phyloP scores from a whole-genome alignment of 1,139 yeast species.

The Neolecta irregularis region DNA sequence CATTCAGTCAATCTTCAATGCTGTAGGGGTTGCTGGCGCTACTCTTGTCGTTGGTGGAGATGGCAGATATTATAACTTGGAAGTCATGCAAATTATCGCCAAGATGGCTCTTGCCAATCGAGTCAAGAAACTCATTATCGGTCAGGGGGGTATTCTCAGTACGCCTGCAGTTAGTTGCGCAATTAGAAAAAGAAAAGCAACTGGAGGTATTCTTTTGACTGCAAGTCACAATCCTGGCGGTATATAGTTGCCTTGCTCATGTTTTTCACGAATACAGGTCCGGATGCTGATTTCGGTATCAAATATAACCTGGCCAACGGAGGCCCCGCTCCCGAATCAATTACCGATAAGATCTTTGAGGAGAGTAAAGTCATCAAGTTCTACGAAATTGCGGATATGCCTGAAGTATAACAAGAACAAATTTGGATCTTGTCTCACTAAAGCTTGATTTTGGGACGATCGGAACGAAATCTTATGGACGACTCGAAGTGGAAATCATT shows the following conservation, averaged over 20 bases:
- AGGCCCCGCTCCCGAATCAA: slow-evolving; percentile 97
- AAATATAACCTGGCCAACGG: slow-evolving; percentile 91
- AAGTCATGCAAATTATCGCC: slow-evolving; percentile 66
- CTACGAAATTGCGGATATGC: slow-evolving; percentile 38
- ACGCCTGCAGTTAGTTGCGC: slow-evolving; percentile 95
- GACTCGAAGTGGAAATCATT: slow-evolving; percentile 58
- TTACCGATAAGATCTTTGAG: slow-evolving; percentile 74
- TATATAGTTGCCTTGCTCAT: neutral
- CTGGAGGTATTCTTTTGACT: slow-evolving; percentile 92
- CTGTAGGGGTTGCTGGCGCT: slow-evolving; percentile 63
- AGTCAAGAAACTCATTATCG: slow-evolving; percentile 54
- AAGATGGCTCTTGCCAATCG: slow-evolving; percentile 85
- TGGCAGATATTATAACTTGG: slow-evolving; percentile 81
- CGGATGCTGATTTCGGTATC: slow-evolving; percentile 81
- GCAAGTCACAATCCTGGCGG: slow-evolving; percentile 99
- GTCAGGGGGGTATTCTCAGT: slow-evolving; percentile 73
- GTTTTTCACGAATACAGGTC: slow-evolving; percentile 29
- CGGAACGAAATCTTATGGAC: slow-evolving; percentile 35
- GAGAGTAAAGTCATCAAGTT: slow-evolving; percentile 42
- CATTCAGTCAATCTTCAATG: slow-evolving; percentile 65
- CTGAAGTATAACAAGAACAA: slow-evolving; percentile 8
- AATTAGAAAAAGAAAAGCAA: slow-evolving; percentile 60
- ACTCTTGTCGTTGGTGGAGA: slow-evolving; percentile 91
- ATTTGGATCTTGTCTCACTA: neutral
- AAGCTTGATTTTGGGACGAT: slow-evolving; percentile 43